Base-by-base conservation (phyloP, 2,329 filamentous ascomycete genomes). In the Botrytis fabae region DNA sequence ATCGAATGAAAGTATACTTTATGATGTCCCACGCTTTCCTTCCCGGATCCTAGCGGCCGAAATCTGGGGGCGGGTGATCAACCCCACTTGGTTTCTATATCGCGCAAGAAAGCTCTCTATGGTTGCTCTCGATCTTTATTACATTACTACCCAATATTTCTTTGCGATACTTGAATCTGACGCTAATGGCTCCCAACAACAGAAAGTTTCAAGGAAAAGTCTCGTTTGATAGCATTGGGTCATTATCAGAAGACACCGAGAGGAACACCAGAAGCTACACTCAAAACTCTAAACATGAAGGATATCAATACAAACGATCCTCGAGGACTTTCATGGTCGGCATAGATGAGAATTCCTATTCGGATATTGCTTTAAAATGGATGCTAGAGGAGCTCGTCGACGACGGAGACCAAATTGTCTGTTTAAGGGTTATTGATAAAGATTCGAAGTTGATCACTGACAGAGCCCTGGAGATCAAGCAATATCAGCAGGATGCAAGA, bases 331-430 rank as follows among this genome's bases (percentile, higher is more conserved):
- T 93, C 76, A 84, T 93, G 40, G 92, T 91, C 78, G 91, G 91
- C 12, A 91, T 90, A 35, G 91, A 93, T 79, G 89, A 91, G 76
- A 93, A 93, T 76, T 90, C 92, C 72, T 93, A 93, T 81, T 92
- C 90, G 2, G 90, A 93, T 71, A 92, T 91, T 80, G 91, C 91
- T 8, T 84, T 93, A 12, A 89, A 92, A 80, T 93, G 91, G 91
- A 86, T 93, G 75, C 86, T 93, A 70, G 91, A 93, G 77, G 91
- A 93, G 81, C 83, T 93, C 70, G 91, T 93, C n/a, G 91, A 93
- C 77, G 91, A 93, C 80, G 91, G 91, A 5, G 91, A 93, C 78
- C 90, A 93, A 80, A 90, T 93, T 73, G 90, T 93, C 44, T 93
- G 91, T 80, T 82, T 93, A 69, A 85, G 91, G 71, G 91, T 92